Evolutionary conservation across 306 rosid species (phyloP).

Genomic region (Astragalus glycyphyllos): DNA sequence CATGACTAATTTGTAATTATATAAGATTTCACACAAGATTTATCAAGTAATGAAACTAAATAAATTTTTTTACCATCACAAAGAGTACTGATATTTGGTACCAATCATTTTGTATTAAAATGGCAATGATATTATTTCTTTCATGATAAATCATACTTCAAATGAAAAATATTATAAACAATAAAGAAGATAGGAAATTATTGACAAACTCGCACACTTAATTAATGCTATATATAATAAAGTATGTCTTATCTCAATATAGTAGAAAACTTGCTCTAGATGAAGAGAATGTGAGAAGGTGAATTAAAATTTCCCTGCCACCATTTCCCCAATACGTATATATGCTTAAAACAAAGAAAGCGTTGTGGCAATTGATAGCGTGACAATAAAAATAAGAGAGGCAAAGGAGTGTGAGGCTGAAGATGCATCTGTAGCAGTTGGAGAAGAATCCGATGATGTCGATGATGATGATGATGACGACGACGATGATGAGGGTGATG

Average conservation of each 20-base stretch:
- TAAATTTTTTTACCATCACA: no score
- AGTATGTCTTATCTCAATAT: background rate
- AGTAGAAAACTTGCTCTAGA: background rate
- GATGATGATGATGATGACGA: slow-evolving; percentile 33
- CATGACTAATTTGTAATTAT: no score
- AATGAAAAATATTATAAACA: background rate
- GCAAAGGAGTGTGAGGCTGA: slow-evolving; percentile 42
- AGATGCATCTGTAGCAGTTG: slow-evolving; percentile 44
- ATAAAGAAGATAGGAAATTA: background rate
- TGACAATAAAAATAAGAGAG: slow-evolving; percentile 37
- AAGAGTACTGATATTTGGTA: no score
- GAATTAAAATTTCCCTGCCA: slow-evolving; percentile 19
- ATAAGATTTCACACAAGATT: no score
- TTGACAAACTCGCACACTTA: background rate
- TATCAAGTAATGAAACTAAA: no score
- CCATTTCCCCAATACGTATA: background rate
- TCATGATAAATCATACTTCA: background rate
- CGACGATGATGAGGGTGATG: no score
- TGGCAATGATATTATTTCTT: background rate
- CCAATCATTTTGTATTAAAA: no score
- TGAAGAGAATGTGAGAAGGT: background rate
- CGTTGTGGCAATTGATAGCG: slow-evolving; percentile 35
- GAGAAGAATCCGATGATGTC: slow-evolving; percentile 46
- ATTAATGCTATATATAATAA: background rate
- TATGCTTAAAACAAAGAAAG: slow-evolving; percentile 30